Base-by-base conservation (phyloP, 306 rosid species). In the Corylus avellana region DNA sequence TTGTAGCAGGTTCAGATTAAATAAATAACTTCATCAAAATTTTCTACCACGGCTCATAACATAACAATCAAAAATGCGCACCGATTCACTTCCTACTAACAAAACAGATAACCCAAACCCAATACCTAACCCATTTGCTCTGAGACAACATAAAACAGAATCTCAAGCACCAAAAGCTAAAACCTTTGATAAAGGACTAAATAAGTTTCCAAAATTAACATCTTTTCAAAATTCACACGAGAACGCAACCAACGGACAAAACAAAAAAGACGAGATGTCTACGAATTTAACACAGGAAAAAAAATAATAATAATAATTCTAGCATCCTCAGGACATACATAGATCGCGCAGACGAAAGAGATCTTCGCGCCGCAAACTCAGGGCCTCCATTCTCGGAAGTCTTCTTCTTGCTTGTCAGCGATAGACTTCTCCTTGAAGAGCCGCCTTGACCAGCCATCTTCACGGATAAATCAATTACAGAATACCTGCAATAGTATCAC, bases 391-490 rank as follows among this genome's bases (percentile, higher is more conserved):
- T 84, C 17, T 91, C 94, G 44, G 77, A 8, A 27, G n/a, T 2
- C 79, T 88, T 96, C 93, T 89, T 91, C 84, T 70, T 90, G 80
- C 54, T 84, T 13, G 85, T 22, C 62, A 84, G 37, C 4, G 95
- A 86, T 54, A 62, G 37, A 63, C 88, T 87, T 91, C 87, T 89
- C 75, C 92, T 84, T 25, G 89, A 84, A 78, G 92, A 79, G 80
- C 88, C 87, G 32, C 86, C 90, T 14, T 80, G 92, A 77, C 81
- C 86, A 0, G 94, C 35, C 98, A 92, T 96, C 81, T 68, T 79
- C 81, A 27, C 82, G 75, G 59, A 49, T 17, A 49, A 78, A 25
- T 46, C 70, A 50, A 69, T 7, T 66, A 61, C 64, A 62, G 12
- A 17, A 59, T 25, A 25, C 66, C 66, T 59, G 32, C 32, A 56